Base-by-base conservation (phyloP, 495 filamentous ascomycete species). In the Trichoderma orchidacearum region DNA sequence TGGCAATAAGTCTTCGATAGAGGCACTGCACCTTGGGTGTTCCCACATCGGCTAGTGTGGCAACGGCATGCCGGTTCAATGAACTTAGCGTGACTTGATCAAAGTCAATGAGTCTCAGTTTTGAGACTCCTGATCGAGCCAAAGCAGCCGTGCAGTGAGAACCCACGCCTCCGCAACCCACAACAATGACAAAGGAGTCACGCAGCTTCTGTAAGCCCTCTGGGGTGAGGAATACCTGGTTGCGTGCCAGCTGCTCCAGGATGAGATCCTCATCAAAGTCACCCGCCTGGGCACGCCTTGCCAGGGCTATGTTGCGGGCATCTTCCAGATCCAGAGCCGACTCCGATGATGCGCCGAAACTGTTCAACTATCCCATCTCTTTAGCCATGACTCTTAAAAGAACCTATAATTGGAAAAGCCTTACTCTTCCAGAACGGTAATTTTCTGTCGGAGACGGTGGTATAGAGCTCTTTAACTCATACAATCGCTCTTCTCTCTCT, bases 211-310 rank as follows among this genome's bases (percentile, higher is more conserved):
- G 71, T 21, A 97, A 84, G 28, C 92, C 93, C 28, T 81, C 82
- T 54, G 89, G 82, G 13, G 77, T 87, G 8, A 99, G 84, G 70
- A 99, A 99, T 8, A 92, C 89, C 45, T 88, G 82, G 71, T 96
- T 99, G 31, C 93, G 87, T 8, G 91, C 89, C 1, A 99, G 84
- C 68, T 99, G 93, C 74, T 99, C 93, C 58, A 93, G 80, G 60
- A 97, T 94, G 35, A 99, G 75, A 56, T 91, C 90, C 67, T 96
- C 87, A 73, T 96, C 89, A 65, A 93, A 97, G 69, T 96, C 90
- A 28, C 93, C 93, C 52, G 80, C 75, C 55, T 88, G 84, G 9
- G 90, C 93, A 63, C 89, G 80, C 30, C 80, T 76, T 31, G 92
- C 91, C 31, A 97, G 80, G 30, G 81, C 77, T 34, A 82, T 79